Evolutionary conservation across 1,284 basidiomycete species (phyloP).

Genomic region (Ustilago esculenta): DNA sequence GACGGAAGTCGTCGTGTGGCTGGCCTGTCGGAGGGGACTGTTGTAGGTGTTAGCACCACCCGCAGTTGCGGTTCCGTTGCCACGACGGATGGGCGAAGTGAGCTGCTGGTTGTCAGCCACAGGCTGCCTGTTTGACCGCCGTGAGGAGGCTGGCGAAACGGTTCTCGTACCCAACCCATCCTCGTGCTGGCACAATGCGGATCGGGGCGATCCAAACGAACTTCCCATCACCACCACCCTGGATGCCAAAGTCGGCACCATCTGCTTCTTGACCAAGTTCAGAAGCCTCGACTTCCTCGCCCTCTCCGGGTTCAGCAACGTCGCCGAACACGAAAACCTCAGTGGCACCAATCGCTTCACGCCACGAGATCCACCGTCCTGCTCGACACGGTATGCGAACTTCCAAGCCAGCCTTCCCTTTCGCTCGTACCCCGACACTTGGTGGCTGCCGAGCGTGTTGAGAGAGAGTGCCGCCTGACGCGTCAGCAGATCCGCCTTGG

Average conservation of each 20-base stretch:
- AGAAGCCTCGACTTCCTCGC: slow-evolving; percentile 53
- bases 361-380: slow-evolving; percentile 1
- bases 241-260: slow-evolving; percentile 45
- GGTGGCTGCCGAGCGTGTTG: slow-evolving; percentile 33
- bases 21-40: slow-evolving; percentile 22
- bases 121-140: slow-evolving; percentile 10
- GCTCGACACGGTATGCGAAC: slow-evolving; percentile 48
- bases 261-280: slow-evolving; percentile 55
- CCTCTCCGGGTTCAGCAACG: slow-evolving; percentile 49
- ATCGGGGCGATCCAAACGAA: slow-evolving; percentile 10
- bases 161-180: background rate
- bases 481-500: slow-evolving; percentile 54
- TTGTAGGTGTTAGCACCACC: slow-evolving; percentile 7
- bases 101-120: background rate
- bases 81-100: slow-evolving; percentile 11
- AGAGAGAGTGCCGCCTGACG: slow-evolving; percentile 53
- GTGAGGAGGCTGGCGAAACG: slow-evolving; percentile 28
- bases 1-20: slow-evolving; percentile 7
- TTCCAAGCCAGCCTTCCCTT: slow-evolving; percentile 57
- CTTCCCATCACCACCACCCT: slow-evolving; percentile 13
- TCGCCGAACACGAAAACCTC: slow-evolving; percentile 54
- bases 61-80: background rate
- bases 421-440: slow-evolving; percentile 55
- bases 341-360: slow-evolving; percentile 32
- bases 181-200: slow-evolving; percentile 2